phyloP scores from a whole-genome alignment of 2,329 filamentous ascomycete species.

The Aspergillus sp. region DNA sequence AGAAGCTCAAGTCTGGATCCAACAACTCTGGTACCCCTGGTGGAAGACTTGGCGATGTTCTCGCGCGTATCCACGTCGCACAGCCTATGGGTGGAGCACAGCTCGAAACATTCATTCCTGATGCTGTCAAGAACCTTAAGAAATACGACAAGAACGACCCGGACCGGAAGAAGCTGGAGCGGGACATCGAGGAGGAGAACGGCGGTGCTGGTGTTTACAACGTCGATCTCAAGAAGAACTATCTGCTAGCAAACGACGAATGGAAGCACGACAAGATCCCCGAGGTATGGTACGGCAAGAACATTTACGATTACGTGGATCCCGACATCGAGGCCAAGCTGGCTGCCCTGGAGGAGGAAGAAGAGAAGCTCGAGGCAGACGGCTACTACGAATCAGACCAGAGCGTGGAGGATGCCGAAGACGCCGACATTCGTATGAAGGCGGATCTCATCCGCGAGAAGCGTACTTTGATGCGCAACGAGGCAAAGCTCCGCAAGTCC shows the following conservation, averaged over 20 bases:
- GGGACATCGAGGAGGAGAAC: slow-evolving; percentile 86
- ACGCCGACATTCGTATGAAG: slow-evolving; percentile 84
- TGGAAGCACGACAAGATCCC: slow-evolving; percentile 98
- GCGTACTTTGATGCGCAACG: slow-evolving; percentile 87
- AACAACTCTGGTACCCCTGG: slow-evolving; percentile 75
- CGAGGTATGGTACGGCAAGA: slow-evolving; percentile 91
- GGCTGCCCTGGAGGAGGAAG: slow-evolving; percentile 87
- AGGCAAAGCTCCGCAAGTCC: slow-evolving; percentile 90
- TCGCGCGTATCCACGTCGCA: slow-evolving; percentile 95
- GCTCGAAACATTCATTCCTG: slow-evolving; percentile 83
- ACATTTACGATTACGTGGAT: slow-evolving; percentile 96
- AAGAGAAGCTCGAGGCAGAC: slow-evolving; percentile 86
- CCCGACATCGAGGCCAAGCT: slow-evolving; percentile 95
- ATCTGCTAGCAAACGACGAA: slow-evolving; percentile 79
- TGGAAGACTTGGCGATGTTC: slow-evolving; percentile 81
- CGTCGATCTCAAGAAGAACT: slow-evolving; percentile 86
- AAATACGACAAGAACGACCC: slow-evolving; percentile 92
- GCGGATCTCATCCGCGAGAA: slow-evolving; percentile 96
- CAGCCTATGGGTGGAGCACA: slow-evolving; percentile 78
- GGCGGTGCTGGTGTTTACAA: slow-evolving; percentile 96
- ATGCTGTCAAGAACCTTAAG: slow-evolving; percentile 73
- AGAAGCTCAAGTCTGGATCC: slow-evolving; percentile 89
- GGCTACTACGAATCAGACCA: slow-evolving; percentile 90
- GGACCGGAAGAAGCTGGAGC: slow-evolving; percentile 74
- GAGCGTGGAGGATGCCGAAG: slow-evolving; percentile 82